Evolutionary conservation across 805 yeast genomes (phyloP).

Genomic region (Lipomyces japonicus): DNA sequence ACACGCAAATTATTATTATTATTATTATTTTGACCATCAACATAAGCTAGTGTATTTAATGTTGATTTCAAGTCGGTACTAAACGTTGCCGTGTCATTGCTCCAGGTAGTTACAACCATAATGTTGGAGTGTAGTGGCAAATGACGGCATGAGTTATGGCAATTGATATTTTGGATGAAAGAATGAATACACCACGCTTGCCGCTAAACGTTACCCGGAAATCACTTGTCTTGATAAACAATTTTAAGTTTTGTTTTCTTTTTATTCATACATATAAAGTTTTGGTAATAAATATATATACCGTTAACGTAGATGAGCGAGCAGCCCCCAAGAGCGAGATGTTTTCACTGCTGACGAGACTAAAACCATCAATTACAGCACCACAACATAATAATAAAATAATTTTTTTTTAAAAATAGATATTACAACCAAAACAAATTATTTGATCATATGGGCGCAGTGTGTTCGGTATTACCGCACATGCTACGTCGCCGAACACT

Average conservation of each 20-base stretch:
- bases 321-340: not conserved
- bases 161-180: not conserved
- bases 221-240: not conserved
- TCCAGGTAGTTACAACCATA: constrained; percentile 27
- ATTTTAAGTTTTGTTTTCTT: not conserved
- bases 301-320: not conserved
- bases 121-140: not conserved
- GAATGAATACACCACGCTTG: not conserved
- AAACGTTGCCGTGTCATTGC: constrained; percentile 14
- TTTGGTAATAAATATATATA: not conserved
- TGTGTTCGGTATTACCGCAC: not conserved
- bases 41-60: constrained; percentile 18
- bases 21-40: constrained; percentile 9
- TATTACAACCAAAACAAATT: not conserved
- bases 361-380: not conserved
- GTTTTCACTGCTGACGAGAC: not conserved
- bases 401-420: no score
- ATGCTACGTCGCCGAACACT: not conserved
- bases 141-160: not conserved
- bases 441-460: not conserved
- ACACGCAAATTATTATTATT: constrained; percentile 8
- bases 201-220: not conserved
- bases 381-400: not conserved
- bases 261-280: not conserved
- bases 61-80: constrained; percentile 14